These are phyloP conservation scores for Fagopyrum homotropicum DNA, from an alignment of 148 eudicot genomes.

Conservation along the genomic window DNA sequence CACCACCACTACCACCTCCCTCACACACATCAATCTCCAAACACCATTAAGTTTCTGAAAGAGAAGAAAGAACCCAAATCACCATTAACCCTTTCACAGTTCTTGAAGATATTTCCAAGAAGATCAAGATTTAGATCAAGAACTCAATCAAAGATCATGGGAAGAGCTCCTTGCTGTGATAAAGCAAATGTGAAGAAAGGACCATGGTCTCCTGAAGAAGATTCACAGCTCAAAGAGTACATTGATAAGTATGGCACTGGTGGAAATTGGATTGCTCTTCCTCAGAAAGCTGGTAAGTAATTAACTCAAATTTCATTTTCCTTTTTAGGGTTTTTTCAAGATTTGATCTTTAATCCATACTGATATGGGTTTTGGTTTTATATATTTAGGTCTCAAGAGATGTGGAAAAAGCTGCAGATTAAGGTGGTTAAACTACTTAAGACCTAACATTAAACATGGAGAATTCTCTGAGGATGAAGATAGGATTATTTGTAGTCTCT, in stretches of 20 bases:
- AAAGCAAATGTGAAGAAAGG: slow-evolving; percentile 88
- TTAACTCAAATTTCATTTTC: neutral
- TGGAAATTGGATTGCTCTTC: slow-evolving; percentile 78
- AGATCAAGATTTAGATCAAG: neutral
- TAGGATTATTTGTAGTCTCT: slow-evolving; percentile 54
- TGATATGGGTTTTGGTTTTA: too few relatives aligned
- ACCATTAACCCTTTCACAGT: neutral
- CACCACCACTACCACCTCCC: neutral
- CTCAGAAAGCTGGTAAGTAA: slow-evolving; percentile 61
- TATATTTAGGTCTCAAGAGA: slow-evolving; percentile 46
- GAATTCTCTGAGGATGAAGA: slow-evolving; percentile 79
- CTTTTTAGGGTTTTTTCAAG: neutral
- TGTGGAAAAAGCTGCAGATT: slow-evolving; percentile 21
- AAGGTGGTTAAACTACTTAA: slow-evolving; percentile 75
- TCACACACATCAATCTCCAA: neutral
- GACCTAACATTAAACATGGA: slow-evolving; percentile 81
- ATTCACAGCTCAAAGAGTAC: slow-evolving; percentile 61
- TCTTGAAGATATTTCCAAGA: too few relatives aligned
- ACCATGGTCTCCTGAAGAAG: slow-evolving; percentile 91
- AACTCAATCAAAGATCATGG: slow-evolving; percentile 30
- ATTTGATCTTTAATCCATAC: neutral
- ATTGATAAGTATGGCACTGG: slow-evolving; percentile 55
- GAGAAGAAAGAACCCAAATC: neutral
- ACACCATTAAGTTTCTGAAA: neutral
- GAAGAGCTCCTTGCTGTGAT: slow-evolving; percentile 90